phyloP scores from a whole-genome alignment of 768 basidiomycete genomes.

The Termitomyces sp. region DNA sequence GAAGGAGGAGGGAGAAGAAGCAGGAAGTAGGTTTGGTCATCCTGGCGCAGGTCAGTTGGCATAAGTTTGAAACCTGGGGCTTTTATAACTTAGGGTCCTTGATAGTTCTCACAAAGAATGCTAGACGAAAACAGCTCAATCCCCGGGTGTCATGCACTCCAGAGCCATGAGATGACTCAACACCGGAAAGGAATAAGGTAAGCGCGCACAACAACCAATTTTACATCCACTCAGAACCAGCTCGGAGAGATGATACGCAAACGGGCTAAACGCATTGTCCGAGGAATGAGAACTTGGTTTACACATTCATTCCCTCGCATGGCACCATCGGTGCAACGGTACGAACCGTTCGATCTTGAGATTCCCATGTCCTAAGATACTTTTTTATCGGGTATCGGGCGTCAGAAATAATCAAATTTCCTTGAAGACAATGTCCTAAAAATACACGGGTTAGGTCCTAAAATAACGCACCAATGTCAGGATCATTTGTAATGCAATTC shows the following conservation, averaged over 20 bases:
- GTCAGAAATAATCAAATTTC: background rate
- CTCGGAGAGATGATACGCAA: background rate
- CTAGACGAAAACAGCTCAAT: background rate
- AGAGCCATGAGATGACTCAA: background rate
- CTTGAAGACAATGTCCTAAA: background rate
- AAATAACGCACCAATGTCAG: background rate
- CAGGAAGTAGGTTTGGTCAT: slow-evolving; percentile 34
- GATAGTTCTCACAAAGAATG: slow-evolving; percentile 2
- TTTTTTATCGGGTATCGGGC: background rate
- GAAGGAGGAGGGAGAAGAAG: slow-evolving; percentile 28
- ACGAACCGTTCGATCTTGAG: background rate
- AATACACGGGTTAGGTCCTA: background rate
- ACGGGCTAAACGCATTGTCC: no score
- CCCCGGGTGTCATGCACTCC: background rate
- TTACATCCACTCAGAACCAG: background rate
- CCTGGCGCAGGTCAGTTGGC: slow-evolving; percentile 1
- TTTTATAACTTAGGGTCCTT: slow-evolving; percentile 9
- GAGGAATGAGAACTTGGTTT: background rate
- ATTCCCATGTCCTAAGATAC: background rate
- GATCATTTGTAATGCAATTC: background rate
- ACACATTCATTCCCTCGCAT: background rate
- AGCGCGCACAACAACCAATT: background rate
- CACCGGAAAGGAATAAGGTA: background rate
- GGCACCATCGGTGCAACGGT: background rate
- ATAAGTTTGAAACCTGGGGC: background rate